phyloP scores from a whole-genome alignment of 1,284 basidiomycete species.

The Violaceomyces palustris region DNA sequence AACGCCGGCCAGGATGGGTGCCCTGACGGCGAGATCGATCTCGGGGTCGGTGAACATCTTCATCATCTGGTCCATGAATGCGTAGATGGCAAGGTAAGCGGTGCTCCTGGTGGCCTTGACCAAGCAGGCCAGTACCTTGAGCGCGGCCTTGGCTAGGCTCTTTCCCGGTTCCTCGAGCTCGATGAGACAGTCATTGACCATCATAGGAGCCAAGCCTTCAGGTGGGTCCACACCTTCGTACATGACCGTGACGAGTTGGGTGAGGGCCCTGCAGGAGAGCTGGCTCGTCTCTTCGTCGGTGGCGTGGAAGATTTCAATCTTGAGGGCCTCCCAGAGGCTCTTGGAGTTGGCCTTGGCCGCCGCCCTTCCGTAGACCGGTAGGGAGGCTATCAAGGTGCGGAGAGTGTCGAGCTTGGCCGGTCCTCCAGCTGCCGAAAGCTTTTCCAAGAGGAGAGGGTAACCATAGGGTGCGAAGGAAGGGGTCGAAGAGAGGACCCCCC shows the following conservation, averaged over 20 bases:
- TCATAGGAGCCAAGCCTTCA: slow-evolving; percentile 36
- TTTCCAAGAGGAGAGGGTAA: slow-evolving; percentile 85
- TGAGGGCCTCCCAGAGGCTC: slow-evolving; percentile 42
- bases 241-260: slow-evolving; percentile 34
- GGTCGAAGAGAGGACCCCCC: slow-evolving; percentile 69
- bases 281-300: slow-evolving; percentile 44
- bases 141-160: slow-evolving; percentile 34
- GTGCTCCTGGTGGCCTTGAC: slow-evolving; percentile 33
- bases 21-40: slow-evolving; percentile 69
- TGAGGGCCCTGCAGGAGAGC: slow-evolving; percentile 33
- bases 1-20: slow-evolving; percentile 60
- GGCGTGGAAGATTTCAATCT: slow-evolving; percentile 51
- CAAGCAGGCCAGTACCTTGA: slow-evolving; percentile 29
- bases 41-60: slow-evolving; percentile 71
- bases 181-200: slow-evolving; percentile 38
- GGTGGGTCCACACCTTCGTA: slow-evolving; percentile 36
- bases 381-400: slow-evolving; percentile 31
- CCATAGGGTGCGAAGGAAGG: slow-evolving; percentile 78
- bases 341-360: slow-evolving; percentile 33
- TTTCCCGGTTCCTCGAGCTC: slow-evolving; percentile 43
- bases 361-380: slow-evolving; percentile 48
- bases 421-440: slow-evolving; percentile 77
- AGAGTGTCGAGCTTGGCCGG: slow-evolving; percentile 63
- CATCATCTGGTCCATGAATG: slow-evolving; percentile 34
- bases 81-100: slow-evolving; percentile 20